Evolutionary conservation across 768 basidiomycete species (phyloP), one percentile per base, ranked within the genome.

Genomic region (Lactifluus pinguis): DNA sequence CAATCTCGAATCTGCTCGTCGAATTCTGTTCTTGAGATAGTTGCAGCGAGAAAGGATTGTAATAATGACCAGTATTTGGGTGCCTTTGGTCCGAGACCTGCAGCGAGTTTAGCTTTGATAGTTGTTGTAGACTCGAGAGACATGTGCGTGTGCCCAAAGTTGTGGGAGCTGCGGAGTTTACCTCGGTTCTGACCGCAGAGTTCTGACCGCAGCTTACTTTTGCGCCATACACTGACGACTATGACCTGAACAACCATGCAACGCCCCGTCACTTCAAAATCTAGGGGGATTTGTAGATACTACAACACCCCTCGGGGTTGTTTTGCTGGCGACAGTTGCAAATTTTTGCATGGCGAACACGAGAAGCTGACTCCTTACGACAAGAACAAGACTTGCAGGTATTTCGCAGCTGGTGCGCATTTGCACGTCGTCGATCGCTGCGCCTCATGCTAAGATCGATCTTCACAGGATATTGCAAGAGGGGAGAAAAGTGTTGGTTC

Each of bases 401-500:
- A 78, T 73, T 89, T 80, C 59, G 79, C 78, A 5, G 74, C 77
- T 52, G 86, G 86, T 83, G 56, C n/a, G 74, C 49, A 3, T 66
- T 8, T 30, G 49, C 21, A 2, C 41, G 6, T 49, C 30, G 9
- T 47, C 45, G 19, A n/a, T 17, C 29, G 8, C 17, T 21, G 19
- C 15, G 30, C 15, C n/a, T 10, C 13, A 1, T 9, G 2, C 15
- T 29, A 3, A 60, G 29, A 3, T 10, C 10, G 41, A 39, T 25
- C 30, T 55, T 44, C 19, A 13, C 52, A 88, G 89, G 90, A 0
- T 87, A 79, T 70, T 92, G 90, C 68, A 82, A 78, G 64, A 76
- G 80, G 36, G 89, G 86, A 13, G 81, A 81, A 49, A 71, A 73
- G 38, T 92, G 90, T 69, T 91, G 89, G 90, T 92, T 90, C 72